Evolutionary conservation across 2,329 filamentous ascomycete species (phyloP).

Genomic region (Paecilomyces variotii): DNA sequence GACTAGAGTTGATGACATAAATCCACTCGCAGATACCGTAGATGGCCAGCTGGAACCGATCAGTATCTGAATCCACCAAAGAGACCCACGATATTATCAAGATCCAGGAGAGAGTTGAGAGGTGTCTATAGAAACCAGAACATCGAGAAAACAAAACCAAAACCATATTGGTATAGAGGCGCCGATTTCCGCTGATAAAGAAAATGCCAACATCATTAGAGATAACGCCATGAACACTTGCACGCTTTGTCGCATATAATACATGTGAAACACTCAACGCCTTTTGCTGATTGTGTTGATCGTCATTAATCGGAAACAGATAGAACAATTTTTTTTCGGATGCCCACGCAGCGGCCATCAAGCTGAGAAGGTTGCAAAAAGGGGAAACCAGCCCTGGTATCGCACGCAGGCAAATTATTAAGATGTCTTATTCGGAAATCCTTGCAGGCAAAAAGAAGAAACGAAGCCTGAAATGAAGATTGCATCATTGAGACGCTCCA

Average conservation of each 20-base stretch:
- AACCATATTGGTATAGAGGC: constrained; percentile 12
- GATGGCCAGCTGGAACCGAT: constrained; percentile 11
- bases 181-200: not conserved
- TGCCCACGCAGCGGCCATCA: constrained; percentile 11
- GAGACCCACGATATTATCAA: not conserved
- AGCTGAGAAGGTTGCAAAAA: constrained; percentile 19
- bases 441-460: constrained; percentile 2
- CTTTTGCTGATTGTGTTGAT: constrained; percentile 5
- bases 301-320: not conserved
- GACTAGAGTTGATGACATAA: not conserved
- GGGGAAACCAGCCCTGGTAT: constrained; percentile 28
- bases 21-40: not conserved
- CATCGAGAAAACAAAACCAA: constrained; percentile 4
- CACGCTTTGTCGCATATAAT: constrained; percentile 16
- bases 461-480: constrained; percentile 6
- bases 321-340: not conserved
- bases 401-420: constrained; percentile 10
- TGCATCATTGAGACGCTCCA: not conserved
- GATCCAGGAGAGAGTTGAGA: not conserved
- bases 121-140: constrained; percentile 9
- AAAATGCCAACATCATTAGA: not conserved
- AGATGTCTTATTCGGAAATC: not conserved
- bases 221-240: constrained; percentile 11
- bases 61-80: not conserved
- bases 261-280: constrained; percentile 12